These are phyloP conservation scores for Biancaea sappan DNA, from an alignment of 306 rosid genomes.

Conservation along the genomic window DNA sequence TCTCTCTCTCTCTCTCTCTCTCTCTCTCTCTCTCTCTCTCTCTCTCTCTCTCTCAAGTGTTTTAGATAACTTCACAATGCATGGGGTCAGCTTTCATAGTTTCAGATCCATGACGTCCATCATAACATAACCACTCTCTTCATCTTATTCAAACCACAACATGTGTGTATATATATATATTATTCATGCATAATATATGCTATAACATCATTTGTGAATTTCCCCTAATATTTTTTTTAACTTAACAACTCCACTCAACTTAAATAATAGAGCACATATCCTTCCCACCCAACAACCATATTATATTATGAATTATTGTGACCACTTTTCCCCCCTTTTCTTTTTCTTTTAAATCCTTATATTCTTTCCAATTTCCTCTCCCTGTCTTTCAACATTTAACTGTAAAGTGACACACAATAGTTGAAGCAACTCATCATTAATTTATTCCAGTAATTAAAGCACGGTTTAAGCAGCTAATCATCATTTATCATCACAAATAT, in stretches of 20 bases:
- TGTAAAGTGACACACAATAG: background rate
- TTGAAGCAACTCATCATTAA: background rate
- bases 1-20: constrained; percentile 2
- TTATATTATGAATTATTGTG: constrained; percentile 26
- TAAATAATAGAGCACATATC: constrained; percentile 38
- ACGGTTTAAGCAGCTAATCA: background rate
- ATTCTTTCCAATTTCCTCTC: constrained; percentile 16
- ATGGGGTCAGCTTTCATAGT: constrained; percentile 54
- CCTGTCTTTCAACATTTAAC: constrained; percentile 19
- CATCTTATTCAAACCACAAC: constrained; percentile 24
- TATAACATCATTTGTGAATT: constrained; percentile 37
- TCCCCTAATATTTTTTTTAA: constrained; percentile 9
- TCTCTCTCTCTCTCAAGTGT: constrained; percentile 36
- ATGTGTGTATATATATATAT: constrained; percentile 26
- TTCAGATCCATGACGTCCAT: constrained; percentile 49
- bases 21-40: constrained; percentile 1
- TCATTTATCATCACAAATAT: background rate
- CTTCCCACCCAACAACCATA: constrained; percentile 33
- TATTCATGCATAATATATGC: constrained; percentile 37
- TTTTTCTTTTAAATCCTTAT: background rate
- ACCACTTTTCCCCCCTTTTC: constrained; percentile 6
- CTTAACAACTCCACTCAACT: constrained; percentile 46
- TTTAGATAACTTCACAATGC: constrained; percentile 52
- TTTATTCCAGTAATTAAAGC: background rate
- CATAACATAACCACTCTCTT: constrained; percentile 36